Conservation (phyloP, 805 yeast species). For the Pichia paraexigua region DNA sequence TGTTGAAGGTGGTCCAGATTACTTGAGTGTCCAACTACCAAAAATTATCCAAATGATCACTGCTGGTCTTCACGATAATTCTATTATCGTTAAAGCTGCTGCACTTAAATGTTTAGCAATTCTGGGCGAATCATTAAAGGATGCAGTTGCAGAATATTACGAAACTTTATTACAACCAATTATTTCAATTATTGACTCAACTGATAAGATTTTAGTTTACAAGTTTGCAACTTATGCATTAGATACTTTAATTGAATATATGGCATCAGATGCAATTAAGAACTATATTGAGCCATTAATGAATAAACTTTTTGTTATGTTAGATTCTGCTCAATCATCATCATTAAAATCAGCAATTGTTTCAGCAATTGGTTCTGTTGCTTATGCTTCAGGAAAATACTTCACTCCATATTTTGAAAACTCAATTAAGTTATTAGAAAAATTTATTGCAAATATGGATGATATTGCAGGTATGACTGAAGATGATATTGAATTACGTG, state of each 20-base stretch:
- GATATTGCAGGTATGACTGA: slow-evolving; percentile 72
- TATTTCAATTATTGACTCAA: slow-evolving; percentile 78
- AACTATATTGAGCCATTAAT: slow-evolving; percentile 81
- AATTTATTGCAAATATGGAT: slow-evolving; percentile 62
- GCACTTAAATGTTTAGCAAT: slow-evolving; percentile 76
- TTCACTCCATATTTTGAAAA: slow-evolving; percentile 80
- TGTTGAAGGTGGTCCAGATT: slow-evolving; percentile 93
- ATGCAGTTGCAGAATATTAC: slow-evolving; percentile 76
- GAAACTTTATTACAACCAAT: slow-evolving; percentile 77
- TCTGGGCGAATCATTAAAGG: slow-evolving; percentile 79
- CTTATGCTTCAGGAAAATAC: slow-evolving; percentile 86
- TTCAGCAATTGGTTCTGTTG: slow-evolving; percentile 95
- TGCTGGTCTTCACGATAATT: slow-evolving; percentile 68
- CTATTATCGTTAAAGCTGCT: slow-evolving; percentile 71
- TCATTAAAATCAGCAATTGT: slow-evolving; percentile 76
- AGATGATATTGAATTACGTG: slow-evolving; percentile 86
- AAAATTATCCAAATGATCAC: slow-evolving; percentile 67
- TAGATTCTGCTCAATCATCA: slow-evolving; percentile 65
- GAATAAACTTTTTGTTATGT: slow-evolving; percentile 80
- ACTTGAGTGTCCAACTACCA: slow-evolving; percentile 63
- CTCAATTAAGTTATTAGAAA: slow-evolving; percentile 74
- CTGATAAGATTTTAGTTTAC: slow-evolving; percentile 75
- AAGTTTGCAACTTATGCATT: slow-evolving; percentile 86
- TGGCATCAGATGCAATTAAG: slow-evolving; percentile 76
- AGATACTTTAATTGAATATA: slow-evolving; percentile 86